Evolutionary conservation across 148 eudicot species (phyloP).

Genomic region (Pharnaceum exiguum): DNA sequence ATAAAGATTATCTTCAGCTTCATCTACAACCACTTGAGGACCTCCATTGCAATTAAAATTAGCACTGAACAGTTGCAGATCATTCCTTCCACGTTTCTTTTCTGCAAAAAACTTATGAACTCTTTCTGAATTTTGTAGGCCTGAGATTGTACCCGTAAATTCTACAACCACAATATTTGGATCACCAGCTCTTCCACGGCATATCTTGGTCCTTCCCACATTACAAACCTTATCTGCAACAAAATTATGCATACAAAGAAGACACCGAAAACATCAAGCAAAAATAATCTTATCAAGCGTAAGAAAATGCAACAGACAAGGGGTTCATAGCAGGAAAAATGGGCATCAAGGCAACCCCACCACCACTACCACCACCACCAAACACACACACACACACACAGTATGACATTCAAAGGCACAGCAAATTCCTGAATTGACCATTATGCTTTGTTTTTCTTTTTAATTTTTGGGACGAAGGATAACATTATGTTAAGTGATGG

Average conservation of each 20-base stretch:
- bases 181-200: slow-evolving; percentile 42
- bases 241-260: neutral
- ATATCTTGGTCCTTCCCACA: slow-evolving; percentile 33
- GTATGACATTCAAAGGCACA: no score
- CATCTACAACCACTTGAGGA: slow-evolving; percentile 14
- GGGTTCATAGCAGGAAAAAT: neutral
- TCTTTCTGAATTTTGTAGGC: slow-evolving; percentile 53
- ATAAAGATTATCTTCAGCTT: slow-evolving; percentile 26
- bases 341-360: no score
- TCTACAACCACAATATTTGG: slow-evolving; percentile 38
- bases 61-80: slow-evolving; percentile 25
- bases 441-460: no score
- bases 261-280: slow-evolving; percentile 8
- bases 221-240: slow-evolving; percentile 41
- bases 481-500: no score
- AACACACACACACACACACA: no score
- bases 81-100: slow-evolving; percentile 41
- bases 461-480: no score
- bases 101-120: slow-evolving; percentile 33
- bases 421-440: no score
- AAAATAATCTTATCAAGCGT: slow-evolving; percentile 7
- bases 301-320: slow-evolving; percentile 17
- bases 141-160: slow-evolving; percentile 43
- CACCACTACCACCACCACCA: no score
- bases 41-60: neutral